A percentile compares a stretch with the other conserved stretches of the same genome.
Conservation (phyloP, 2,329 filamentous ascomycete genomes). For the Fusarium solani-melongenae region DNA sequence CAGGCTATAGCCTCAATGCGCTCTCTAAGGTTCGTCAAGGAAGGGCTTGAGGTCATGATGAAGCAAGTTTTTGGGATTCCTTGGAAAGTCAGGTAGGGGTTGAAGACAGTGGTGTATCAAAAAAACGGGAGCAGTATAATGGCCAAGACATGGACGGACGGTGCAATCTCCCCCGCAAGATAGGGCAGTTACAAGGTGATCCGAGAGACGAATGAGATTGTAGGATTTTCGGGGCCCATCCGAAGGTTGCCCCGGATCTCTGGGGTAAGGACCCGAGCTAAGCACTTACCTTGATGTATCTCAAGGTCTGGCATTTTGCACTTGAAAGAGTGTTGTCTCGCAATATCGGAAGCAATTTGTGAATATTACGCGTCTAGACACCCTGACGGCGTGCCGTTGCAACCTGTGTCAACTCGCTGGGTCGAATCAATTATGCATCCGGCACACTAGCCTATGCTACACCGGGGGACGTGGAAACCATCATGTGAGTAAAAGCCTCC, state of each 20-base stretch:
- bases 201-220: background rate
- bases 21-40: no score
- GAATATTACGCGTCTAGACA: background rate
- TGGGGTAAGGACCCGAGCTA: background rate
- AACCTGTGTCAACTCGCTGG: background rate
- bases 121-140: no score
- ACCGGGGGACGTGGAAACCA: background rate
- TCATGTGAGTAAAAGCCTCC: background rate
- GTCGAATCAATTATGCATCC: background rate
- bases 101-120: no score
- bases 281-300: background rate
- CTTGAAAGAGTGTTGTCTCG: background rate
- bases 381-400: background rate
- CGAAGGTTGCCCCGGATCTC: background rate
- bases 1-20: no score
- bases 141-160: background rate
- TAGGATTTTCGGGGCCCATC: background rate
- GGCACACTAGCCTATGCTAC: background rate
- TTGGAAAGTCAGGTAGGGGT: no score
- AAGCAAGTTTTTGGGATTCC: no score
- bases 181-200: background rate
- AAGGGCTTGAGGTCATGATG: no score
- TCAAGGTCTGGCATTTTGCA: background rate
- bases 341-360: background rate
- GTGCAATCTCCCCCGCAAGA: background rate